Conservation (phyloP, 2,329 filamentous ascomycete species). For the Verticillium longisporum region DNA sequence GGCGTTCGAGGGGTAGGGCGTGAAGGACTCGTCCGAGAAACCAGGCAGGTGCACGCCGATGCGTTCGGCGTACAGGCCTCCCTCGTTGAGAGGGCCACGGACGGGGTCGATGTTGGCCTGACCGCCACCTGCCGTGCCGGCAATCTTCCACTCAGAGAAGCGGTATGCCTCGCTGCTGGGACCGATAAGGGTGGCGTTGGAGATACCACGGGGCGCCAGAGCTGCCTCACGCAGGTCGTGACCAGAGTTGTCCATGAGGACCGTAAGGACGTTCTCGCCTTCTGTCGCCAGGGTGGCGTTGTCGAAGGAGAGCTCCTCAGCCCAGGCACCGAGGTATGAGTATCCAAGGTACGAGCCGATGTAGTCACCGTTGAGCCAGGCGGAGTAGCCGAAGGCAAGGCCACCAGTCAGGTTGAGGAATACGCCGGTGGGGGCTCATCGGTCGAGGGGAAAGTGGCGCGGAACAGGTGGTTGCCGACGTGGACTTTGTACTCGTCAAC, state of each 20-base stretch:
- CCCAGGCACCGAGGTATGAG: slow-evolving; percentile 27
- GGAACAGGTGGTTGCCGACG: slow-evolving; percentile 46
- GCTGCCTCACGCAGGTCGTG: slow-evolving; percentile 46
- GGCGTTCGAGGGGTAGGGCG: slow-evolving; percentile 16
- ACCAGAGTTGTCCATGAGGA: slow-evolving; percentile 54
- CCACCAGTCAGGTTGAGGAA: slow-evolving; percentile 47
- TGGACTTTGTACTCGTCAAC: slow-evolving; percentile 51
- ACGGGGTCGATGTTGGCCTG: slow-evolving; percentile 46
- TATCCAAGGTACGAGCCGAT: slow-evolving; percentile 49
- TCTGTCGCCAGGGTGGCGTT: slow-evolving; percentile 35
- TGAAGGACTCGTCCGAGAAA: slow-evolving; percentile 42
- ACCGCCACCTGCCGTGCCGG: slow-evolving; percentile 49
- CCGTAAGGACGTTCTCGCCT: slow-evolving; percentile 40
- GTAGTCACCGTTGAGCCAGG: slow-evolving; percentile 50
- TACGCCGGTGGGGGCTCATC: slow-evolving; percentile 31
- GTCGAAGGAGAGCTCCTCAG: slow-evolving; percentile 39
- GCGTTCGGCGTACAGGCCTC: slow-evolving; percentile 50
- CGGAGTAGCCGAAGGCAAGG: slow-evolving; percentile 48
- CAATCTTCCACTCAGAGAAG: slow-evolving; percentile 51
- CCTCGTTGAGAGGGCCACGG: slow-evolving; percentile 49
- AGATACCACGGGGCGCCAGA: slow-evolving; percentile 43
- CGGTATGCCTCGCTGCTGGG: slow-evolving; percentile 17
- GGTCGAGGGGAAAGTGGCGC: slow-evolving; percentile 39
- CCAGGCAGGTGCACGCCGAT: slow-evolving; percentile 53
- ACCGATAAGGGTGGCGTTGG: slow-evolving; percentile 42